A percentile compares a stretch with the other conserved stretches of the same genome.
Evolutionary conservation across 352 stramenopile species (phyloP).

Genomic region (Thalassiosira delicatula): DNA sequence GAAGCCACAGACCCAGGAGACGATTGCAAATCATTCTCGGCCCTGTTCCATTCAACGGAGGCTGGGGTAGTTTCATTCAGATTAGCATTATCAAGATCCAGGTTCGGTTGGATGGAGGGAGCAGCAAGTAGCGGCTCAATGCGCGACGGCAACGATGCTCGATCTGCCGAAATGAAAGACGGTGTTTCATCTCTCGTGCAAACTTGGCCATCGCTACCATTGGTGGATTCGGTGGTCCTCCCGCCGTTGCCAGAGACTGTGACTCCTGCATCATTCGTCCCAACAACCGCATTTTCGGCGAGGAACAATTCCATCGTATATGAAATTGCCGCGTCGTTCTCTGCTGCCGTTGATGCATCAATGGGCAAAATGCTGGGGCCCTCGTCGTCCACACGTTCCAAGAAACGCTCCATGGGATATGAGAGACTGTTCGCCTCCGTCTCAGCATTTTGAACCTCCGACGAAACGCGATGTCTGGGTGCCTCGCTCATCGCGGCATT

Average conservation of each 20-base stretch:
- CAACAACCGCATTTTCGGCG: slow-evolving; percentile 21
- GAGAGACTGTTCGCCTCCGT: slow-evolving; percentile 21
- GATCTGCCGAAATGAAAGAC: too few relatives aligned
- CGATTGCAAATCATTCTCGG: not conserved
- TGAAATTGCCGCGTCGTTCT: slow-evolving; percentile 18
- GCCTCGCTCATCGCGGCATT: not conserved
- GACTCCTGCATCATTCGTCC: too few relatives aligned
- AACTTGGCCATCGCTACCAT: not conserved
- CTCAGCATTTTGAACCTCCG: slow-evolving; percentile 8
- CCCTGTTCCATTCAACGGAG: not conserved
- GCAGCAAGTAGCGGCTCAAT: not conserved
- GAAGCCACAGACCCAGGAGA: not conserved
- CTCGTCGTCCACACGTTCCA: slow-evolving; percentile 33
- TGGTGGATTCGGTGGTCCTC: too few relatives aligned
- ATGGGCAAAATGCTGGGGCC: not conserved
- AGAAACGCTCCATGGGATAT: slow-evolving; percentile 41
- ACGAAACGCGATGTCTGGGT: not conserved
- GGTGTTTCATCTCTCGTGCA: too few relatives aligned
- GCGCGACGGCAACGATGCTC: too few relatives aligned
- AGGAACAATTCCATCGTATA: slow-evolving; percentile 52
- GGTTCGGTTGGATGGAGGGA: not conserved
- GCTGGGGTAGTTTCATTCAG: not conserved
- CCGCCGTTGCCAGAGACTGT: too few relatives aligned
- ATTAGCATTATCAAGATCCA: not conserved
- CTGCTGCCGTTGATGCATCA: not conserved